Conservation (phyloP, 768 basidiomycete species). For the Kwoniella sp. region DNA sequence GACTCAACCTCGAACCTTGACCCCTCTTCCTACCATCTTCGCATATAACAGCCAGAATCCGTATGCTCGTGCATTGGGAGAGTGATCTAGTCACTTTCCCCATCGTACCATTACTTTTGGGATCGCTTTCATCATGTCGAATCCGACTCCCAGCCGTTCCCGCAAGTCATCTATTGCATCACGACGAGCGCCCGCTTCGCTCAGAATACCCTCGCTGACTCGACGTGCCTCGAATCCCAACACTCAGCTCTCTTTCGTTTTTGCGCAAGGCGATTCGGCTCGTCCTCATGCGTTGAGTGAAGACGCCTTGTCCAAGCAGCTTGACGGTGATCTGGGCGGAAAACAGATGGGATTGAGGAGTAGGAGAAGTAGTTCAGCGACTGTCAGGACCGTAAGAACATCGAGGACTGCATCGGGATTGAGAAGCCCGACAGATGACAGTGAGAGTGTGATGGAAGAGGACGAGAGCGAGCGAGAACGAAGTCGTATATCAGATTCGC, state of each 20-base stretch:
- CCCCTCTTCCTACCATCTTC: too few species aligned
- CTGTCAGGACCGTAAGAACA: conserved; percentile 26
- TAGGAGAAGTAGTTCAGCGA: conserved; percentile 36
- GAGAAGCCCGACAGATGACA: conserved; percentile 21
- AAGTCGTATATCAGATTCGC: neutral
- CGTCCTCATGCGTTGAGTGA: conserved; percentile 21
- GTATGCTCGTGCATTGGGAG: too few species aligned
- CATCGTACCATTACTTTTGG: neutral
- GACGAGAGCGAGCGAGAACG: conserved; percentile 20
- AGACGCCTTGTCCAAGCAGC: conserved; percentile 36
- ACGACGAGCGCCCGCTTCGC: conserved; percentile 15
- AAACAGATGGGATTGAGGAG: conserved; percentile 44
- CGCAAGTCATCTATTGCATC: conserved; percentile 26
- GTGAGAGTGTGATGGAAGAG: conserved; percentile 28
- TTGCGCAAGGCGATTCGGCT: conserved; percentile 18
- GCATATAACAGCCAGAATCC: too few species aligned
- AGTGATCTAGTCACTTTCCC: neutral
- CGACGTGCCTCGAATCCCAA: conserved; percentile 12
- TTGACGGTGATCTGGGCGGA: conserved; percentile 46
- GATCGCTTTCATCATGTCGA: neutral
- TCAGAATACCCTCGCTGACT: conserved; percentile 12
- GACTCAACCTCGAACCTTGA: too few species aligned
- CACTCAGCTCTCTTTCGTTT: conserved; percentile 19
- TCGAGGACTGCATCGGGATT: conserved; percentile 20
- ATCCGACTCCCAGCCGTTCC: conserved; percentile 9